Evolutionary conservation across 352 stramenopile genomes (phyloP).

Genomic region (Globisporangium sylvaticum): DNA sequence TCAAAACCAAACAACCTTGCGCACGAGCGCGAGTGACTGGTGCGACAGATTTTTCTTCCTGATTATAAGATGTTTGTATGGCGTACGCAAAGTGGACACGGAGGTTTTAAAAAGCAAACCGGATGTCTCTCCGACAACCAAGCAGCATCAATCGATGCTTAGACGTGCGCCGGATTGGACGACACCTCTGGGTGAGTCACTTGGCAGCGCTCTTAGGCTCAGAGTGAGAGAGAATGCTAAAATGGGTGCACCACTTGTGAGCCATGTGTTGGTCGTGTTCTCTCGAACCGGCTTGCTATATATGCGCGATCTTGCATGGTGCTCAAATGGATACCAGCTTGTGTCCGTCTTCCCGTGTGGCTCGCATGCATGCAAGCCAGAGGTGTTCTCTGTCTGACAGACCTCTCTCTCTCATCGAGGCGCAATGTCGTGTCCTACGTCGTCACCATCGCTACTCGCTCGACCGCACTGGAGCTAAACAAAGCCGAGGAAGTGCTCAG

Average conservation of each 20-base stretch:
- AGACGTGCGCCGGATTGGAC: slow-evolving; percentile 1
- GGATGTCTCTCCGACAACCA: background rate
- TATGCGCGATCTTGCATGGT: background rate
- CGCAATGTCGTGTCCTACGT: background rate
- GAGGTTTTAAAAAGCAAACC: background rate
- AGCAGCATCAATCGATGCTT: background rate
- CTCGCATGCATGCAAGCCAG: background rate
- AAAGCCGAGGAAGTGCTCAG: background rate
- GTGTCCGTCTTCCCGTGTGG: background rate
- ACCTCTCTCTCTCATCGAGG: background rate
- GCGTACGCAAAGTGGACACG: background rate
- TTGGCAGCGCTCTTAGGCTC: background rate
- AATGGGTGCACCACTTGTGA: background rate
- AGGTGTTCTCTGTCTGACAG: background rate
- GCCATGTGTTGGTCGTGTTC: background rate
- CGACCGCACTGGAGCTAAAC: background rate
- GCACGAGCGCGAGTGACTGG: no score
- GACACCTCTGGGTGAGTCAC: background rate
- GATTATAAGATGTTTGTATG: background rate
- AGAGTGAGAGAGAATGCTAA: background rate
- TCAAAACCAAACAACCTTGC: no score
- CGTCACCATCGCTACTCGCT: background rate
- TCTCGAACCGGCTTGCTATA: background rate
- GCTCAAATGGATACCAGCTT: background rate
- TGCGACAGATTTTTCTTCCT: no score